Conservation (phyloP, 1,139 yeast species). For the Yarrowia galli region DNA sequence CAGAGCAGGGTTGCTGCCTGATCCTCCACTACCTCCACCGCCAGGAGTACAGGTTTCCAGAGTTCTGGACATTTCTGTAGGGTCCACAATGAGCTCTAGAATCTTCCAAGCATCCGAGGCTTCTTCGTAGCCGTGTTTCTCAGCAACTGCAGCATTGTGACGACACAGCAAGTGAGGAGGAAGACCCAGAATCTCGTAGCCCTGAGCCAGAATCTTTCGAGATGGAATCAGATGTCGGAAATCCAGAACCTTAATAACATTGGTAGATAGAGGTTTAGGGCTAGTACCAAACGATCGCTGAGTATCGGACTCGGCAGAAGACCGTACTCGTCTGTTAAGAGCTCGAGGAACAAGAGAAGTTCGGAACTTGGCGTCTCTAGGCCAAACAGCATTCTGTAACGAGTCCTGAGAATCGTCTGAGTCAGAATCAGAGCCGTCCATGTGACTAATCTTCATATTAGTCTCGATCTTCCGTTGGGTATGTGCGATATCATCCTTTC, state of each 20-base stretch:
- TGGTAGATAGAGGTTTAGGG: conserved; percentile 45
- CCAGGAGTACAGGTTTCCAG: conserved; percentile 4
- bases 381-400: conserved; percentile 26
- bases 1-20: neutral
- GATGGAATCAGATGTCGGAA: conserved; percentile 77
- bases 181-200: conserved; percentile 74
- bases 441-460: conserved; percentile 21
- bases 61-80: conserved; percentile 40
- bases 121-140: conserved; percentile 64
- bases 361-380: conserved; percentile 26
- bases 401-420: conserved; percentile 37
- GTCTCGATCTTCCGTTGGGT: conserved; percentile 26
- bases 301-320: conserved; percentile 22
- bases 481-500: conserved; percentile 43
- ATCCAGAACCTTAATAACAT: conserved; percentile 69
- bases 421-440: conserved; percentile 33
- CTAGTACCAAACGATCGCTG: conserved; percentile 24
- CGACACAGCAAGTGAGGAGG: conserved; percentile 69
- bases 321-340: conserved; percentile 25
- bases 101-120: conserved; percentile 82
- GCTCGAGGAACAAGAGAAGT: conserved; percentile 33
- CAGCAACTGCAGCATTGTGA: conserved; percentile 77
- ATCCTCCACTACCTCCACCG: neutral
- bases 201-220: conserved; percentile 75
- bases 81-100: conserved; percentile 45